Evolutionary conservation across 768 basidiomycete genomes (phyloP), one percentile per base, ranked within the genome.

Genomic region (Trametes cubensis): DNA sequence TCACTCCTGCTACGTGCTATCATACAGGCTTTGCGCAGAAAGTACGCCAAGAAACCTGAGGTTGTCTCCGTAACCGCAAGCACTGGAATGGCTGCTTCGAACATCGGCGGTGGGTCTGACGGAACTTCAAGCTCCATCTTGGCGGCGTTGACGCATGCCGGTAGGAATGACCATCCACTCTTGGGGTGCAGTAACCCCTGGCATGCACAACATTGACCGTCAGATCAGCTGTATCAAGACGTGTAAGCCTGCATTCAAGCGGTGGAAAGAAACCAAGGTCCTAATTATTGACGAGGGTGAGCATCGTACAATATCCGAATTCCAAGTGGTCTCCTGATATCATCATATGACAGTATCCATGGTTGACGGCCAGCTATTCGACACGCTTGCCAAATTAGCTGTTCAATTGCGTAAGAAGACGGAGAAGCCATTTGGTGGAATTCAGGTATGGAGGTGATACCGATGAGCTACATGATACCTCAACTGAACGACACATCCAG

Each of bases 221-320:
- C 77, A 87, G 14, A 76, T 83, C 30, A 72, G 62, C 42, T 85
- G 79, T 64, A 76, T 88, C 67, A 75, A 72, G 63, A 80, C 79
- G 52, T 85, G 83, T 59, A 82, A 78, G 64, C 82, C 84, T 55
- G 83, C 84, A 1, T 72, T 78, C 44, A 76, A 79, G 49, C 78
- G 85, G 52, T 89, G 88, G 88, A 79, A 77, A 64, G 74, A 77
- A 26, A 83, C 81, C 1, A 79, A 82, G 65, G 81, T 85, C 1
- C 77, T 89, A 53, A 79, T 90, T 61, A 81, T 89, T 25, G 88
- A 89, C 64, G 87, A 89, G 74, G 79, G 87, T 85, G 55, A 60
- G 78, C 67, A 14, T 11, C 3, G 26, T 17, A 17, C 28, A 20
- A 28, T 15, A 3, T 20, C 11, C 6, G 10, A 17, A 38, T 20